phyloP scores from a whole-genome alignment of 768 basidiomycete species.

The Boletus speciosus region DNA sequence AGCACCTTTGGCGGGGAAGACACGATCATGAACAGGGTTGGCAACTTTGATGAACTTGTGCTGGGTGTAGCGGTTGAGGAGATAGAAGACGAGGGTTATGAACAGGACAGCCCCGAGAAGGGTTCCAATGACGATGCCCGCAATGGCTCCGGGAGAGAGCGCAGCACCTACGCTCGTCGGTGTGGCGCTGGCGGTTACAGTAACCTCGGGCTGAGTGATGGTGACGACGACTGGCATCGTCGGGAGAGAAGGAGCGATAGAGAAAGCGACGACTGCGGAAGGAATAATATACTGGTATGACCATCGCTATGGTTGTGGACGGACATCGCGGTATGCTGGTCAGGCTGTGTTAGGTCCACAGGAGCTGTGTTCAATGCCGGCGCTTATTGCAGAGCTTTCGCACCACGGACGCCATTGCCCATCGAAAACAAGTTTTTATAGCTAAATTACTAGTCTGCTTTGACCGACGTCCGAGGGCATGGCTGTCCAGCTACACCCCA shows the following conservation, averaged over 20 bases:
- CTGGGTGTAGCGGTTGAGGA: constrained; percentile 8
- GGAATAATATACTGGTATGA: too few relatives aligned
- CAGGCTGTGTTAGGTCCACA: constrained; percentile 1
- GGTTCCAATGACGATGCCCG: constrained; percentile 22
- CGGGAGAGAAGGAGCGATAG: background rate
- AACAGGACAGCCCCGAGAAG: constrained; percentile 15
- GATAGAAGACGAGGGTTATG: constrained; percentile 6
- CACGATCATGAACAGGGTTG: constrained; percentile 5
- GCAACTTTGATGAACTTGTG: constrained; percentile 17
- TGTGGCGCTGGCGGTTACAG: background rate
- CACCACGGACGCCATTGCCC: constrained; percentile 9
- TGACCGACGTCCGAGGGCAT: too few relatives aligned
- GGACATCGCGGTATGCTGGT: background rate
- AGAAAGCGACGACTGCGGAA: background rate
- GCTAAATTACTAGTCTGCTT: too few relatives aligned
- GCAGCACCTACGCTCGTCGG: background rate
- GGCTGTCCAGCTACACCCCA: too few relatives aligned
- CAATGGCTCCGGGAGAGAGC: constrained; percentile 10
- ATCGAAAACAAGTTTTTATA: background rate
- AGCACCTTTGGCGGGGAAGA: background rate
- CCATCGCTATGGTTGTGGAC: background rate
- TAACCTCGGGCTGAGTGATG: background rate
- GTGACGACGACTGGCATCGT: constrained; percentile 15
- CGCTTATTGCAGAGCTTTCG: background rate
- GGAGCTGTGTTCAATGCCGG: background rate